Percentiles rank a stretch among this genome's conserved stretches.
phyloP scores from a whole-genome alignment of 805 yeast genomes.

The Monosporozyma solicola region DNA sequence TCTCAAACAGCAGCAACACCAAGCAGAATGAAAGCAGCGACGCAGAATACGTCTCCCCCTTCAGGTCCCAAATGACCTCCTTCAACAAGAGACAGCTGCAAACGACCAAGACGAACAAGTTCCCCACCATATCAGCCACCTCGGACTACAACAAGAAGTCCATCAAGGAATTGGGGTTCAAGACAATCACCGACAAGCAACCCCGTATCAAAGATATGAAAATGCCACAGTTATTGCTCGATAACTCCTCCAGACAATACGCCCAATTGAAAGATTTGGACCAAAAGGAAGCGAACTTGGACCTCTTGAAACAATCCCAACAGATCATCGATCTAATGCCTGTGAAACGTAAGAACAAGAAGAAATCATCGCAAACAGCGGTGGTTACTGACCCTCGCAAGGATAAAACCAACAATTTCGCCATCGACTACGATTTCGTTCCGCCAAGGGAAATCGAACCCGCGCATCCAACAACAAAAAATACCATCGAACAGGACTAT shows the following conservation, averaged over 20 bases:
- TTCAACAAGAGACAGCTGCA: slow-evolving; percentile 3
- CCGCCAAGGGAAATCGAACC: not conserved
- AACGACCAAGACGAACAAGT: slow-evolving; percentile 7
- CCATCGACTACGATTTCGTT: slow-evolving; percentile 2
- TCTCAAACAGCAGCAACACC: not conserved
- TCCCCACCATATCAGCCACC: slow-evolving; percentile 26
- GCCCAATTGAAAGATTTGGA: slow-evolving; percentile 15
- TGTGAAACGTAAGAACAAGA: not conserved
- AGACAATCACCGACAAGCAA: slow-evolving; percentile 10
- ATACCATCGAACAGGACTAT: not conserved
- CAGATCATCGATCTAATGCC: slow-evolving; percentile 3
- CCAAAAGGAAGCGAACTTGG: slow-evolving; percentile 17
- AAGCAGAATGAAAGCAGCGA: not conserved
- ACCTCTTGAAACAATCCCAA: slow-evolving; percentile 20
- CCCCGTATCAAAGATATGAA: slow-evolving; percentile 25
- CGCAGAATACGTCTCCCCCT: slow-evolving; percentile 8
- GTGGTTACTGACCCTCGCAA: not conserved
- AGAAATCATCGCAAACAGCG: not conserved
- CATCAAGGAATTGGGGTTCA: slow-evolving; percentile 23
- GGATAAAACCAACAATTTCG: not conserved
- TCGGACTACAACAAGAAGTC: slow-evolving; percentile 13
- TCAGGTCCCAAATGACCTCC: slow-evolving; percentile 2
- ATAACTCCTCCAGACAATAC: slow-evolving; percentile 23
- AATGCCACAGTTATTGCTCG: slow-evolving; percentile 21
- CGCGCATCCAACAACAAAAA: not conserved